A percentile compares a stretch with the other conserved stretches of the same genome.
phyloP scores from a whole-genome alignment of 2,329 filamentous ascomycete species.

The Kalaharituber pfeilii region DNA sequence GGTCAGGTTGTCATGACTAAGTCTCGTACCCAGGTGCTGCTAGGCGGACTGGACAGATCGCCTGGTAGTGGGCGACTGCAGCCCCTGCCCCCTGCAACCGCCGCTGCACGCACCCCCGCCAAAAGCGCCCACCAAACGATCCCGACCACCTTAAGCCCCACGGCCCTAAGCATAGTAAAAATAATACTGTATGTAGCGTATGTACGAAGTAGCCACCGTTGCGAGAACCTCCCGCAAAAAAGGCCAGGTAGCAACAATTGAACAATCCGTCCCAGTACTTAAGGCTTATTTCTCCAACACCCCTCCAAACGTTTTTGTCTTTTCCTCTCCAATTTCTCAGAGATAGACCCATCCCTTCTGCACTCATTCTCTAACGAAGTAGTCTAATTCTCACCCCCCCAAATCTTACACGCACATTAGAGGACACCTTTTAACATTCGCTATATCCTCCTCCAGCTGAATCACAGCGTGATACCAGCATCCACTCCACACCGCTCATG shows the following conservation, averaged over 20 bases:
- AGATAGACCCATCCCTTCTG: neutral
- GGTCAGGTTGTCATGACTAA: too few species aligned
- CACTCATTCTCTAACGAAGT: neutral
- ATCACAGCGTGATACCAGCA: constrained; percentile 1
- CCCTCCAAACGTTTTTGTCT: constrained; percentile 10
- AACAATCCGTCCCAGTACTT: neutral
- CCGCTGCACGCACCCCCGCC: neutral
- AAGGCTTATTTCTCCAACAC: constrained; percentile 10
- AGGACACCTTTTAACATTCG: constrained; percentile 2
- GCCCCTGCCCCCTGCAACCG: neutral
- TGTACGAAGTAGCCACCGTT: constrained; percentile 2
- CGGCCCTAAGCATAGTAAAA: too few species aligned
- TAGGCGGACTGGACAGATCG: too few species aligned
- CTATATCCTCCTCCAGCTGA: constrained; percentile 5
- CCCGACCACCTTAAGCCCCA: too few species aligned
- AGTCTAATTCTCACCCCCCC: neutral
- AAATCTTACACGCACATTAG: neutral
- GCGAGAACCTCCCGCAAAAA: neutral
- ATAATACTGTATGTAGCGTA: neutral
- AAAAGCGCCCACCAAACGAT: neutral
- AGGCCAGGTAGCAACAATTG: constrained; percentile 2
- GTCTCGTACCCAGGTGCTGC: too few species aligned
- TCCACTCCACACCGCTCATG: constrained; percentile 10
- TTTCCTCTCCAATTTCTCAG: neutral
- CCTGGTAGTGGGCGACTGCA: too few species aligned